Evolutionary conservation across 192 early-diverging fungal species (phyloP), one percentile per base, ranked within the genome.

Genomic region (Backusella sp.): DNA sequence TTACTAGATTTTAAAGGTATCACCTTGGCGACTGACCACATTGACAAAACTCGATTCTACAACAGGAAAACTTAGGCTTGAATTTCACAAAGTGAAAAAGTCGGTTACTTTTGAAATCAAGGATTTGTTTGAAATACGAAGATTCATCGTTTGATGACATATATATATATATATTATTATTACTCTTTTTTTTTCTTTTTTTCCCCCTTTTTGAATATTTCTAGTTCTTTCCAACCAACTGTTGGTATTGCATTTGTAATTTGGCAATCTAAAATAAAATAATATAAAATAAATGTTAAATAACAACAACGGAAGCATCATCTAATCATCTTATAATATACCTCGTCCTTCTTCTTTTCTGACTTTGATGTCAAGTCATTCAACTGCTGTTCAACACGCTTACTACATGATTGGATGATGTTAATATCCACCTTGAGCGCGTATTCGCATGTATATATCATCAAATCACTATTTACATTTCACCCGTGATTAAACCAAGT

Each of bases 401-500:
- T 91, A 74, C 93, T 95, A 56, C n/a, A 30, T 52, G 49, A 65
- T 3, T 42, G 7, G 19, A 44, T 14, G 34, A 32, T 32, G 26
- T 39, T 36, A 37, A 49, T 49, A 73, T 3, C 39, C 17, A 62
- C 26, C 12, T 81, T 32, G 52, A 35, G 28, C 39, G 17, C 66
- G 30, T 41, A 23, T 12, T 39, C 11, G 2, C 2, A 32, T 32
- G 17, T 56, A 23, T 21, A 66, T n/a, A n/a, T n/a, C n/a, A n/a
- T 41, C 17, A 34, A 62, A 28, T 8, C 5, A 49, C 17, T 26
- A 77, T 88, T 88, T 86, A 95, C 95, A 97, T 95, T 87, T 99
- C 97, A 23, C 80, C 82, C 12, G 81, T 77, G 76, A 99, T 99
- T 68, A 91, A 95, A 73, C 97, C 94, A 56, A 99, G 89, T 70